These are phyloP conservation scores for Hypoxylon trugodes DNA, from an alignment of 495 filamentous ascomycete species.

Conservation along the genomic window DNA sequence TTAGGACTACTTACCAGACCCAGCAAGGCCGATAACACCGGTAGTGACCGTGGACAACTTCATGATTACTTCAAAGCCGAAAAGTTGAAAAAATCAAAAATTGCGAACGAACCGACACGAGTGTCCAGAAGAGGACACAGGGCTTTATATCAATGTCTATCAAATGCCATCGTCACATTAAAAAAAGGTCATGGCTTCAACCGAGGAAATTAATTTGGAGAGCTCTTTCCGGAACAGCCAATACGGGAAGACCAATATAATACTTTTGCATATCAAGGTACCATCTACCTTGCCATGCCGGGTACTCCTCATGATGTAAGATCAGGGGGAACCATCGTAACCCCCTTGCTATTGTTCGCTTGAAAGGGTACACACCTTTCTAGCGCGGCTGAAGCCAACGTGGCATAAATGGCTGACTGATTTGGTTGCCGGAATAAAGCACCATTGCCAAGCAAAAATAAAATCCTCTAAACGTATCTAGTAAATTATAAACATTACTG, in stretches of 20 bases:
- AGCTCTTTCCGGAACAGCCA: conserved; percentile 28
- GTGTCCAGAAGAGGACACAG: conserved; percentile 4
- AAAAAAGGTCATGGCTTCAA: conserved; percentile 29
- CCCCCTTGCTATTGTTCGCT: conserved; percentile 26
- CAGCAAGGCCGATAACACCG: conserved; percentile 20
- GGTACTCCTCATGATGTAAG: conserved; percentile 29
- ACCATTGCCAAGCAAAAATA: conserved; percentile 17
- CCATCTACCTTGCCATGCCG: conserved; percentile 10
- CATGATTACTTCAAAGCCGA: conserved; percentile 21
- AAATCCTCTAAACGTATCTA: not conserved
- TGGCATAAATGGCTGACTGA: conserved; percentile 25
- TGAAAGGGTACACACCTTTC: conserved; percentile 10
- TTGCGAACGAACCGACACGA: conserved; percentile 1
- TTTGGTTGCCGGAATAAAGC: conserved; percentile 8
- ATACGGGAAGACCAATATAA: conserved; percentile 30
- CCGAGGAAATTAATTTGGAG: conserved; percentile 39
- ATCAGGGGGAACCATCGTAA: conserved; percentile 13
- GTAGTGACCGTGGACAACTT: conserved; percentile 31
- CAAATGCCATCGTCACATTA: conserved; percentile 23
- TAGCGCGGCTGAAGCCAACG: conserved; percentile 35
- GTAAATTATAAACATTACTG: conserved; percentile 3
- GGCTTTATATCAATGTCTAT: conserved; percentile 27
- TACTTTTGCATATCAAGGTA: conserved; percentile 5
- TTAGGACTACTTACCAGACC: conserved; percentile 28
- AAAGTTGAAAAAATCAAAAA: not conserved